phyloP scores from a whole-genome alignment of 2,329 filamentous ascomycete genomes.

The Aspergillus hortae region DNA sequence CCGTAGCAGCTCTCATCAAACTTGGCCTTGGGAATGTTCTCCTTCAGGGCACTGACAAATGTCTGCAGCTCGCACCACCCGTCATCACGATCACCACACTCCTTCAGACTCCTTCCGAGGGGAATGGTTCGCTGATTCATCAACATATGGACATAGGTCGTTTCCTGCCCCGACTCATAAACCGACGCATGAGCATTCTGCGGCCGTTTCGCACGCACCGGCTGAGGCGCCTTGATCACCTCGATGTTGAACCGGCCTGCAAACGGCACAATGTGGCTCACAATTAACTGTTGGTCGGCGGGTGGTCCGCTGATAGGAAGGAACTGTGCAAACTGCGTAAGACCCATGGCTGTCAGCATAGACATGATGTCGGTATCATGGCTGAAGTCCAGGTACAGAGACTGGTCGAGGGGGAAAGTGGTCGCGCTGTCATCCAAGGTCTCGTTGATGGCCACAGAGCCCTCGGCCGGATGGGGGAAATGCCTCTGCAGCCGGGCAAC shows the following conservation, averaged over 20 bases:
- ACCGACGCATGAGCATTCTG: not conserved
- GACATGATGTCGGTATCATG: slow-evolving; percentile 54
- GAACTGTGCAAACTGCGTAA: slow-evolving; percentile 48
- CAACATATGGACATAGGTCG: not conserved
- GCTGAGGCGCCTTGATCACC: not conserved
- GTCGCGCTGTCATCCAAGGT: slow-evolving; percentile 45
- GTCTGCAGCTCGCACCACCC: not conserved
- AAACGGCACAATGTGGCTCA: not conserved
- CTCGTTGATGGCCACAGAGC: slow-evolving; percentile 53
- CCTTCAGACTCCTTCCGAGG: not conserved
- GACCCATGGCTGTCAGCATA: slow-evolving; percentile 49
- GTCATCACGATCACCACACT: not conserved
- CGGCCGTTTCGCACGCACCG: not conserved
- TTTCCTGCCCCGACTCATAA: not conserved
- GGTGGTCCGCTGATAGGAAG: not conserved
- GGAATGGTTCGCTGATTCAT: not conserved
- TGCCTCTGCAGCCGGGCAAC: slow-evolving; percentile 47
- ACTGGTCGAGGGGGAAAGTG: slow-evolving; percentile 47
- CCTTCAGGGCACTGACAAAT: not conserved
- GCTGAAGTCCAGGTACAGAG: slow-evolving; percentile 52
- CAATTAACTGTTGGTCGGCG: not conserved
- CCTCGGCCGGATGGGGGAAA: slow-evolving; percentile 47
- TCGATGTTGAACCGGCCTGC: not conserved
- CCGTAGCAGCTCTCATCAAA: not conserved
- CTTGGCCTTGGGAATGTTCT: not conserved